Conservation (phyloP, 805 yeast genomes). For the Torulaspora gathmanii region DNA sequence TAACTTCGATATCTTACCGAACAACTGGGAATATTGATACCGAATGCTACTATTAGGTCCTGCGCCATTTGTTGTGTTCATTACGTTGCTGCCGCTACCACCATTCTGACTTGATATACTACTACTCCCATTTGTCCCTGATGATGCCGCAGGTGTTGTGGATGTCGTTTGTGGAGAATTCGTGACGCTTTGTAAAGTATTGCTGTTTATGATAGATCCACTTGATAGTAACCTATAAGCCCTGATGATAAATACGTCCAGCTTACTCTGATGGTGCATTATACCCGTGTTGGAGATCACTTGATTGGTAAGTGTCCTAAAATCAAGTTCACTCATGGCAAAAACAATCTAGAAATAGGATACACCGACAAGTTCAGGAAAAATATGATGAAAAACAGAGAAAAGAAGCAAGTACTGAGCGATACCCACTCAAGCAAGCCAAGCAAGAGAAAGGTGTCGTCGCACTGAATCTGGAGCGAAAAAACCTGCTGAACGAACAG, state of each 20-base stretch:
- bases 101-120: slow-evolving; percentile 6
- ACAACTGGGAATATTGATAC: slow-evolving; percentile 20
- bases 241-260: slow-evolving; percentile 25
- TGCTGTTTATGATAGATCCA: slow-evolving; percentile 19
- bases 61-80: slow-evolving; percentile 1
- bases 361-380: not conserved
- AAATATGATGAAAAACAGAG: not conserved
- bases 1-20: slow-evolving; percentile 28
- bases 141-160: slow-evolving; percentile 22
- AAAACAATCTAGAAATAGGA: not conserved
- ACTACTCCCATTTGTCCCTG: slow-evolving; percentile 4
- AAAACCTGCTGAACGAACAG: not conserved
- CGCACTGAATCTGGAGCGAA: not conserved
- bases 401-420: not conserved
- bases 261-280: slow-evolving; percentile 24
- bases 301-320: slow-evolving; percentile 16
- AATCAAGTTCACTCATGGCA: slow-evolving; percentile 21
- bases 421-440: too few relatives aligned
- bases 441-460: not conserved
- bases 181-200: slow-evolving; percentile 17
- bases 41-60: slow-evolving; percentile 6
- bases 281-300: slow-evolving; percentile 14
- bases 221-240: slow-evolving; percentile 22
- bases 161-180: slow-evolving; percentile 27
- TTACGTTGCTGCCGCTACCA: slow-evolving; percentile 7